Evolutionary conservation across 2,329 filamentous ascomycete genomes (phyloP).

Genomic region (Knufia petricola): DNA sequence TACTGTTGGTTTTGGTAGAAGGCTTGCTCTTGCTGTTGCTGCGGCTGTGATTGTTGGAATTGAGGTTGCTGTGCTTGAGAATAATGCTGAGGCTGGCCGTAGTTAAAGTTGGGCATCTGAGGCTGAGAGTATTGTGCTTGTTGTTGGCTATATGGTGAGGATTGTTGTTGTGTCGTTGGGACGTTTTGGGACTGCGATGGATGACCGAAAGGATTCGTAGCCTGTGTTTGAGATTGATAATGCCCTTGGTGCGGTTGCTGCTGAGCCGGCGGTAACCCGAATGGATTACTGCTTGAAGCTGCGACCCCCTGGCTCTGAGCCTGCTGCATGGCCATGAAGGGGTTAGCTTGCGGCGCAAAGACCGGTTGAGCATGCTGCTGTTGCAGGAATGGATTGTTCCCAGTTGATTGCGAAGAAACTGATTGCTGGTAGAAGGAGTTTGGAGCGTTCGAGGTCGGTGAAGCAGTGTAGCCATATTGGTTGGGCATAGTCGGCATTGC

Average conservation of each 20-base stretch:
- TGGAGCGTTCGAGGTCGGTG: conserved; percentile 21
- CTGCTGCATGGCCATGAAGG: conserved; percentile 19
- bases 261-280: conserved; percentile 19
- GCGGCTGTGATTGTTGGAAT: conserved; percentile 5
- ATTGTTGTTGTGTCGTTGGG: neutral
- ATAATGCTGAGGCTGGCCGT: conserved; percentile 11
- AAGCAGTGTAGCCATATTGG: conserved; percentile 24
- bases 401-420: conserved; percentile 18
- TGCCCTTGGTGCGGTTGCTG: conserved; percentile 5
- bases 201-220: neutral
- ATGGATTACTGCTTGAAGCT: conserved; percentile 18
- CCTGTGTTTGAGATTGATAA: neutral
- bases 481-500: conserved; percentile 26
- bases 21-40: conserved; percentile 11
- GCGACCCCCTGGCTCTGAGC: conserved; percentile 12
- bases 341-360: conserved; percentile 14
- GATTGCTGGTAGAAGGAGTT: conserved; percentile 37
- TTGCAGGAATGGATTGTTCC: conserved; percentile 20
- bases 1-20: conserved; percentile 14
- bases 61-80: conserved; percentile 8
- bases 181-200: conserved; percentile 10
- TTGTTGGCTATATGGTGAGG: neutral
- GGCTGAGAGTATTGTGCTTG: conserved; percentile 19
- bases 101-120: conserved; percentile 16
- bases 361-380: conserved; percentile 12